phyloP scores from a whole-genome alignment of 2,329 filamentous ascomycete species.

The Diplocarpon mali region DNA sequence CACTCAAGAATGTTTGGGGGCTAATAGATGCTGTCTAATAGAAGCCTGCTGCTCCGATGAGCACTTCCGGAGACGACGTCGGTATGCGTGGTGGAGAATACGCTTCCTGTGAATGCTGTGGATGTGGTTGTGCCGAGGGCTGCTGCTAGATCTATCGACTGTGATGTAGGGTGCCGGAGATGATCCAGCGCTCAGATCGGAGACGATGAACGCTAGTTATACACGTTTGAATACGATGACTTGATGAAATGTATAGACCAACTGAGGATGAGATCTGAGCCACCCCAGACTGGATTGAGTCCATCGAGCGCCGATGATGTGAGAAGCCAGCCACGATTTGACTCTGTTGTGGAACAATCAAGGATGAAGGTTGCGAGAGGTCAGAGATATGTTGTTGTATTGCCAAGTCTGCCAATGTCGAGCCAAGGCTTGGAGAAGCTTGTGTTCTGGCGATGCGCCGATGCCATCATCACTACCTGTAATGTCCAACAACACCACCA shows the following conservation, averaged over 20 bases:
- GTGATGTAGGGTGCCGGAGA: too few species aligned
- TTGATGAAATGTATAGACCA: conserved; percentile 4
- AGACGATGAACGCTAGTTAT: too few species aligned
- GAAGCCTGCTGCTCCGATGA: conserved; percentile 15
- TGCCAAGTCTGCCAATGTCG: background rate
- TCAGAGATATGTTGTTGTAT: background rate
- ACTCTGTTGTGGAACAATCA: background rate
- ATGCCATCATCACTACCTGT: too few species aligned
- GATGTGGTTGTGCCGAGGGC: conserved; percentile 13
- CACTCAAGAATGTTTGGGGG: too few species aligned
- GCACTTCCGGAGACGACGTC: conserved; percentile 14
- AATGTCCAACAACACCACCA: too few species aligned
- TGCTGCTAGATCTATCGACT: conserved; percentile 13
- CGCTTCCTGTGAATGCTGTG: conserved; percentile 16
- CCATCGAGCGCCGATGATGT: conserved; percentile 9
- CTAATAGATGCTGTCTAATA: background rate
- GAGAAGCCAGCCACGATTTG: background rate
- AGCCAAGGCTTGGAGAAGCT: background rate
- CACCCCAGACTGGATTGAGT: too few species aligned
- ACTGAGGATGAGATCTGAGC: too few species aligned
- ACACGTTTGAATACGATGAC: background rate
- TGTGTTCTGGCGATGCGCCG: background rate
- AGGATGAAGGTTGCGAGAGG: background rate
- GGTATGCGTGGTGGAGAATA: conserved; percentile 17
- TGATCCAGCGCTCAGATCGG: background rate